Percentiles rank a stretch among this genome's conserved stretches.
phyloP scores from a whole-genome alignment of 2,329 filamentous ascomycete species.

The Microdochium trichocladiopsis region DNA sequence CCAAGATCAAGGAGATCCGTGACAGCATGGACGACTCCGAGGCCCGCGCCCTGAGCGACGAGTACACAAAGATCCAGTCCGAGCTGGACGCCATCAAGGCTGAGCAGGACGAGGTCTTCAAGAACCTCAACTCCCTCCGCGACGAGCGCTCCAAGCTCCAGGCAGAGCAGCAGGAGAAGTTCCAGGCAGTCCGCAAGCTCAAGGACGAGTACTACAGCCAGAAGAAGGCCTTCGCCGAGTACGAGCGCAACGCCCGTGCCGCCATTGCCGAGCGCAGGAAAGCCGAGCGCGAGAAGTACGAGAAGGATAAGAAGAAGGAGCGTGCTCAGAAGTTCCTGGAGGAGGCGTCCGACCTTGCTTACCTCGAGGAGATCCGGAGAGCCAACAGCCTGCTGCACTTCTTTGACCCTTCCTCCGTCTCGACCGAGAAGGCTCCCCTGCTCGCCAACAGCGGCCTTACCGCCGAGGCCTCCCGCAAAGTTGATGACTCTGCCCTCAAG shows the following conservation, averaged over 20 bases:
- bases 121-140: constrained; percentile 74
- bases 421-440: constrained; percentile 59
- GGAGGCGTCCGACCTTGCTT: constrained; percentile 80
- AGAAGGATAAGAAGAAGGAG: constrained; percentile 68
- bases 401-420: constrained; percentile 69
- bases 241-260: constrained; percentile 77
- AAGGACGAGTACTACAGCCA: constrained; percentile 83
- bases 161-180: constrained; percentile 82
- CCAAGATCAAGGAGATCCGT: constrained; percentile 81
- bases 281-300: constrained; percentile 69
- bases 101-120: constrained; percentile 86
- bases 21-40: constrained; percentile 89
- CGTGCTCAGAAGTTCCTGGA: constrained; percentile 69
- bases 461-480: constrained; percentile 72
- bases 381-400: constrained; percentile 83
- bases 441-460: constrained; percentile 65
- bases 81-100: constrained; percentile 88
- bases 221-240: constrained; percentile 75
- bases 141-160: constrained; percentile 83
- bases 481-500: constrained; percentile 79
- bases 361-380: constrained; percentile 84
- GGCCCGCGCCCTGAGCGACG: constrained; percentile 77
- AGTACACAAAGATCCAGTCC: constrained; percentile 76
- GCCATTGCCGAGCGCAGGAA: constrained; percentile 70
- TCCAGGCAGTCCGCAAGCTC: constrained; percentile 70